A percentile compares a stretch with the other conserved stretches of the same genome.
Conservation (phyloP, 768 basidiomycete genomes). For the Kondoa malvinella region DNA sequence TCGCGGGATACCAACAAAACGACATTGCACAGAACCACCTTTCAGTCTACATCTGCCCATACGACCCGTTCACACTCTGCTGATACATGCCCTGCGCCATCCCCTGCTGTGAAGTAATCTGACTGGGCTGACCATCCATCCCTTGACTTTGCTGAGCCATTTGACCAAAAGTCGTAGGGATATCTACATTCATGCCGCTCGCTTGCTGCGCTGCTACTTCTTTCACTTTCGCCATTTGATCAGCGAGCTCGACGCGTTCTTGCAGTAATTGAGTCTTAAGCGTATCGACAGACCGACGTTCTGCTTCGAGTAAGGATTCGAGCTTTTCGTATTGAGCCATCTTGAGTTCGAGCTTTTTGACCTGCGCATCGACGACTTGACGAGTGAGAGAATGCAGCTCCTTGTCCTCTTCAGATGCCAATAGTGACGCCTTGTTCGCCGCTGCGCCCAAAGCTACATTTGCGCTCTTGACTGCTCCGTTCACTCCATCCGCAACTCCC, state of each 20-base stretch:
- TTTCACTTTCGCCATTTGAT: neutral
- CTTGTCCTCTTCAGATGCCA: conserved; percentile 66
- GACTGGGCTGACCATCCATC: no score
- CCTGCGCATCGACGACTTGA: conserved; percentile 59
- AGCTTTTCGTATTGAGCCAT: conserved; percentile 87
- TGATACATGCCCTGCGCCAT: no score
- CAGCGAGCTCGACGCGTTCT: conserved; percentile 41
- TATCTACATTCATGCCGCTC: neutral
- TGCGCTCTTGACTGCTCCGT: conserved; percentile 40
- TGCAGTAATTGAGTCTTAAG: conserved; percentile 59
- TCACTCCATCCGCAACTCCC: conserved; percentile 48
- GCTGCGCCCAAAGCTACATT: conserved; percentile 75
- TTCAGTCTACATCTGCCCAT: no score
- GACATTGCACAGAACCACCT: no score
- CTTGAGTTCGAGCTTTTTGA: conserved; percentile 74
- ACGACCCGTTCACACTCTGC: no score
- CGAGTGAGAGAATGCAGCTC: conserved; percentile 62
- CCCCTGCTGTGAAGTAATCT: no score
- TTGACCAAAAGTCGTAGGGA: neutral
- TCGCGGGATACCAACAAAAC: no score
- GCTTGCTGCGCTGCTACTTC: conserved; percentile 1
- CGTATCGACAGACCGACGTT: conserved; percentile 66
- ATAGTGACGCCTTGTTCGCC: conserved; percentile 58
- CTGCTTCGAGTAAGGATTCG: conserved; percentile 78
- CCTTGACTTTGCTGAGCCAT: no score